Evolutionary conservation across 345 rosid genomes (phyloP).

Genomic region (Linum tenue): DNA sequence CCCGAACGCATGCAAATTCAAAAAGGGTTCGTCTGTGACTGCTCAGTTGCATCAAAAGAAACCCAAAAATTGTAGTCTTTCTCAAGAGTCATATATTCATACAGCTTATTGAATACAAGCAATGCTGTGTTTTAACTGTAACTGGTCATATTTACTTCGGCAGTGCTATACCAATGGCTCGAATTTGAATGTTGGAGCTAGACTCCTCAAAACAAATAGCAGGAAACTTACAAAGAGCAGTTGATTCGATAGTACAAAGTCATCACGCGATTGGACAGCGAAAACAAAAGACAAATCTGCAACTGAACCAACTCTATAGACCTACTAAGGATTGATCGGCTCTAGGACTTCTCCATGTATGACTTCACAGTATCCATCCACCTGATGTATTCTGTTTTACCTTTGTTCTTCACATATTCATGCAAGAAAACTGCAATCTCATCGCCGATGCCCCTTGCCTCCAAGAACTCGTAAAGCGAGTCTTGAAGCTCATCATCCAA

Average conservation of each 20-base stretch:
- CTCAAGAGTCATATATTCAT: not conserved
- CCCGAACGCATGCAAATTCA: not conserved
- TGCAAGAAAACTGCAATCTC: conserved; percentile 72
- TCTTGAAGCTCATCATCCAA: conserved; percentile 70
- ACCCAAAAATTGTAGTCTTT: not conserved
- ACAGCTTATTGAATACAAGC: not conserved
- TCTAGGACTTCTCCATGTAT: conserved; percentile 45
- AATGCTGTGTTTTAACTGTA: not conserved
- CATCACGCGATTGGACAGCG: not conserved
- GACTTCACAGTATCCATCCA: conserved; percentile 74
- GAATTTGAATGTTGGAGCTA: not conserved
- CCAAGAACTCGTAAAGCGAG: conserved; percentile 55
- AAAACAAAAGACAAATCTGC: not conserved
- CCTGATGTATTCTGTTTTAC: conserved; percentile 47
- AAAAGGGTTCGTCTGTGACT: not conserved
- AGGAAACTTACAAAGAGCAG: not conserved
- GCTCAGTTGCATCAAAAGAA: too few species aligned
- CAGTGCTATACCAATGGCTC: not conserved
- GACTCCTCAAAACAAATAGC: not conserved
- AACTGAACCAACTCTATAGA: too few species aligned
- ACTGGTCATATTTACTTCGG: not conserved
- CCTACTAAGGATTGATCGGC: not conserved
- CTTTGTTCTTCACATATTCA: conserved; percentile 63
- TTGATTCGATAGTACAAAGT: not conserved
- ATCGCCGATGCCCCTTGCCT: conserved; percentile 57